Conservation (phyloP, 306 rosid species). For the Gleditsia sinensis region DNA sequence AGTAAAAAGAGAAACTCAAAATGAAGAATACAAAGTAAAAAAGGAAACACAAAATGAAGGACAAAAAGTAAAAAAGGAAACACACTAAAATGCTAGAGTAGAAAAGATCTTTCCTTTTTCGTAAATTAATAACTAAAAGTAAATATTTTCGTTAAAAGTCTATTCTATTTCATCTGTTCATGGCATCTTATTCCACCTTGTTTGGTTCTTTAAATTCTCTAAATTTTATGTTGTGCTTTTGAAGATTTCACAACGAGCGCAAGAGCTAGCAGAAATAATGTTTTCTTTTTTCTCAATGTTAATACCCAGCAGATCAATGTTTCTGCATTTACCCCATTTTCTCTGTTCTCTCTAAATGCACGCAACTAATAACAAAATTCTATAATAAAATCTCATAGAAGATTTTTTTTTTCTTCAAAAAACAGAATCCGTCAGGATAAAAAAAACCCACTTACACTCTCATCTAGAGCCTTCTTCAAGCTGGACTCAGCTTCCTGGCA, state of each 20-base stretch:
- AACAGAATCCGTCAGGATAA: too few relatives aligned
- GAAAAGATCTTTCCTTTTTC: neutral
- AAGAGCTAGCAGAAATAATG: neutral
- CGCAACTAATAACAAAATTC: neutral
- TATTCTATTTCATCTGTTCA: neutral
- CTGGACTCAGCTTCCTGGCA: constrained; percentile 54
- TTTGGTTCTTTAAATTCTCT: neutral
- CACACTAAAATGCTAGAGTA: neutral
- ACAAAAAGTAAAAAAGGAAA: too few relatives aligned
- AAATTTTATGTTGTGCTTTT: neutral
- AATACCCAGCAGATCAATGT: too few relatives aligned
- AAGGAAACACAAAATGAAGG: too few relatives aligned
- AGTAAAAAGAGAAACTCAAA: too few relatives aligned
- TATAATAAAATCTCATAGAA: neutral
- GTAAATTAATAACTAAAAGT: too few relatives aligned
- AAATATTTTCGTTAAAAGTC: too few relatives aligned
- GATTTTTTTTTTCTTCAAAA: neutral
- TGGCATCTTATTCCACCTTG: neutral
- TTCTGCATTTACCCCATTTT: too few relatives aligned
- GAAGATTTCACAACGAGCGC: neutral
- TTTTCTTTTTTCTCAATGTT: neutral
- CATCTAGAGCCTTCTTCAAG: constrained; percentile 51
- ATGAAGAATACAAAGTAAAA: too few relatives aligned
- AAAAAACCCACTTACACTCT: constrained; percentile 45
- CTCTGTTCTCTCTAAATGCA: neutral